phyloP scores from a whole-genome alignment of 768 basidiomycete species.

The Boletus vinaceobasis region DNA sequence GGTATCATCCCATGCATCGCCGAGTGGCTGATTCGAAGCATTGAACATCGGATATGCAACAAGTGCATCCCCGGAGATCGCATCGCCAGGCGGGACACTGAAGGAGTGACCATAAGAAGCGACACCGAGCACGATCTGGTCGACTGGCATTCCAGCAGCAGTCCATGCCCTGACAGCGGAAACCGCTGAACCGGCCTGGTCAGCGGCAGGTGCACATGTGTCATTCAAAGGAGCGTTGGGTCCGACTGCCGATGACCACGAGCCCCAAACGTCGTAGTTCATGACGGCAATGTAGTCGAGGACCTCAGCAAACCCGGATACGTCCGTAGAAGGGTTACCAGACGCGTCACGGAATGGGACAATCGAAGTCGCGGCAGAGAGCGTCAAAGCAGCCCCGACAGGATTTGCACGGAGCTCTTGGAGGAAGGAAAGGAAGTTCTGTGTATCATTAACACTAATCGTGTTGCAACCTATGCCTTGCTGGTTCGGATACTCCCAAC shows the following conservation, averaged over 20 bases:
- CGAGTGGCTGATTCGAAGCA: constrained; percentile 40
- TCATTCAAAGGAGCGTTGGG: constrained; percentile 82
- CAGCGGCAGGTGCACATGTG: constrained; percentile 56
- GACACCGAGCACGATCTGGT: constrained; percentile 75
- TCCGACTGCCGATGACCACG: constrained; percentile 54
- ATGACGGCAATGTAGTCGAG: constrained; percentile 65
- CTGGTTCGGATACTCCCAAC: constrained; percentile 83
- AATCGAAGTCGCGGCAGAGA: constrained; percentile 68
- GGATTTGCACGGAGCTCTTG: constrained; percentile 58
- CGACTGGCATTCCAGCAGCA: constrained; percentile 66
- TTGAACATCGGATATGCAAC: constrained; percentile 51
- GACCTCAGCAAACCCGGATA: constrained; percentile 66
- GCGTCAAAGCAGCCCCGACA: constrained; percentile 48
- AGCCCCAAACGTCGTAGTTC: constrained; percentile 64
- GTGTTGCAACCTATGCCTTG: constrained; percentile 71
- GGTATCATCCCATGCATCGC: constrained; percentile 54
- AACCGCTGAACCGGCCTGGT: constrained; percentile 71
- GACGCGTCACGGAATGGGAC: constrained; percentile 60
- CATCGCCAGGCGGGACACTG: constrained; percentile 36
- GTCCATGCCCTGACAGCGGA: constrained; percentile 73
- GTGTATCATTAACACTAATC: constrained; percentile 53
- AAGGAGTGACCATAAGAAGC: constrained; percentile 82
- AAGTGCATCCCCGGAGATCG: constrained; percentile 39
- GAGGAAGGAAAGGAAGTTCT: constrained; percentile 77
- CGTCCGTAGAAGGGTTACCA: constrained; percentile 62